phyloP scores from a whole-genome alignment of 176 grass and related monocot species.

The Cymbopogon citratus region DNA sequence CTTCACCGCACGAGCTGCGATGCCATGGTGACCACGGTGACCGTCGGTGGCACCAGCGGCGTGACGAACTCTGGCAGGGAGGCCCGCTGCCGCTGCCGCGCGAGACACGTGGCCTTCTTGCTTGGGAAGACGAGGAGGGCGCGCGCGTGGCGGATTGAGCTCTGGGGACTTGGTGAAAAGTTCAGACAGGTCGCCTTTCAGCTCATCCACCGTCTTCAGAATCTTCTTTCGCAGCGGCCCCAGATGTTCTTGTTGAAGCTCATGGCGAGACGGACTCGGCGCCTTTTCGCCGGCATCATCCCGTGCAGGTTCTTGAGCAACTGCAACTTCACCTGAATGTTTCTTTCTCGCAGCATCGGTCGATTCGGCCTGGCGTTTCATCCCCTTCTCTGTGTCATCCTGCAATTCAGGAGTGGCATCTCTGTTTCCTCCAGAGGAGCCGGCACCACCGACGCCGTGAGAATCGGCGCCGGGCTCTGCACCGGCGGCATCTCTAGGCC shows the following conservation, averaged over 20 bases:
- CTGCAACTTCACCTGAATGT: background rate
- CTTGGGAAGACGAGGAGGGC: slow-evolving; percentile 13
- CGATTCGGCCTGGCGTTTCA: background rate
- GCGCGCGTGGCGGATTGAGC: slow-evolving; percentile 6
- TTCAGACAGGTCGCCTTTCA: slow-evolving; percentile 67
- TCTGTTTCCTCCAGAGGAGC: background rate
- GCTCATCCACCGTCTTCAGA: slow-evolving; percentile 65
- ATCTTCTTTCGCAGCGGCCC: slow-evolving; percentile 45
- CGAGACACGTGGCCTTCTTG: background rate
- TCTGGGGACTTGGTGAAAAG: slow-evolving; percentile 53
- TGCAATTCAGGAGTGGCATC: background rate
- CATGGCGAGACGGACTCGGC: slow-evolving; percentile 18
- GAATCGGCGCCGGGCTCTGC: background rate
- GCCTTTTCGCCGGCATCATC: slow-evolving; percentile 16
- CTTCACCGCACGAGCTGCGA: background rate
- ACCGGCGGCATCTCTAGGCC: background rate
- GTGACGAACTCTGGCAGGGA: slow-evolving; percentile 11
- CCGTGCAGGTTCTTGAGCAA: slow-evolving; percentile 28
- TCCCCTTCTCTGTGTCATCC: background rate
- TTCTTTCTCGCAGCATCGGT: background rate
- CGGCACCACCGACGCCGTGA: background rate
- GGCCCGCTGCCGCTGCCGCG: background rate
- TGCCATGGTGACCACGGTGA: background rate
- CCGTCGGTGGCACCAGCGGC: background rate
- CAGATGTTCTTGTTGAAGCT: background rate